These are phyloP conservation scores for Ottelia alismoides DNA, from an alignment of 106 monocot genomes.

Conservation along the genomic window DNA sequence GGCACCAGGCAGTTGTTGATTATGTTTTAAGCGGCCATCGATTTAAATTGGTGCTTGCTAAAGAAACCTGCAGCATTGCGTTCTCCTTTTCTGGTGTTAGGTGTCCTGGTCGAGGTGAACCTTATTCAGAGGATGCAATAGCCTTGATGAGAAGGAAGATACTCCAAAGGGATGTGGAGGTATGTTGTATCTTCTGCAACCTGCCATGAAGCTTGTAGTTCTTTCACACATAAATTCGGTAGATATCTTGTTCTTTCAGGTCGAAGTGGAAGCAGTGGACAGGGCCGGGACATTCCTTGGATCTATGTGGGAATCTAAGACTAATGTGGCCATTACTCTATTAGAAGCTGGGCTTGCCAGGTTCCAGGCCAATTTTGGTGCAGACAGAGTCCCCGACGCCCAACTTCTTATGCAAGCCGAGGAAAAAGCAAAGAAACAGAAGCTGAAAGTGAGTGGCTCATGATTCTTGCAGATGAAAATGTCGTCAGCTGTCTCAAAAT, in stretches of 20 bases:
- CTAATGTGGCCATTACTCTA: constrained; percentile 55
- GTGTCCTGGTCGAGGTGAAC: constrained; percentile 79
- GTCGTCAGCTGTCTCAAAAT: neutral
- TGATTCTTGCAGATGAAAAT: neutral
- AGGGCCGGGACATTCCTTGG: constrained; percentile 93
- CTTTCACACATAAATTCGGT: neutral
- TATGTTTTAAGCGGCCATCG: constrained; percentile 98
- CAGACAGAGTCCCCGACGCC: constrained; percentile 69
- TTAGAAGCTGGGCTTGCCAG: constrained; percentile 91
- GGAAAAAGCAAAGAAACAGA: constrained; percentile 71
- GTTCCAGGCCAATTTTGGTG: constrained; percentile 72
- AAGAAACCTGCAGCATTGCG: constrained; percentile 94
- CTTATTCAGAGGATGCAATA: constrained; percentile 89
- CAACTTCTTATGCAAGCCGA: constrained; percentile 75
- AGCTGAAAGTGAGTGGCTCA: constrained; percentile 45
- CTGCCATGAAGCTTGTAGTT: too few relatives aligned
- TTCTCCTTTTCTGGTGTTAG: constrained; percentile 93
- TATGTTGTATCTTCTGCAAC: too few relatives aligned
- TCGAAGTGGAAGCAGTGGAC: constrained; percentile 88
- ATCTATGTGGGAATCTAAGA: constrained; percentile 78
- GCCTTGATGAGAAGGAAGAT: constrained; percentile 91
- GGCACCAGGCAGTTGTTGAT: constrained; percentile 77
- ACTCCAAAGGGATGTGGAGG: constrained; percentile 95
- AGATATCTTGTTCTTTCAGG: constrained; percentile 23
- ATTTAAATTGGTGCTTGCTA: constrained; percentile 80